These are phyloP conservation scores for Xylona heveae DNA, from an alignment of 495 filamentous ascomycete genomes.

Conservation along the genomic window DNA sequence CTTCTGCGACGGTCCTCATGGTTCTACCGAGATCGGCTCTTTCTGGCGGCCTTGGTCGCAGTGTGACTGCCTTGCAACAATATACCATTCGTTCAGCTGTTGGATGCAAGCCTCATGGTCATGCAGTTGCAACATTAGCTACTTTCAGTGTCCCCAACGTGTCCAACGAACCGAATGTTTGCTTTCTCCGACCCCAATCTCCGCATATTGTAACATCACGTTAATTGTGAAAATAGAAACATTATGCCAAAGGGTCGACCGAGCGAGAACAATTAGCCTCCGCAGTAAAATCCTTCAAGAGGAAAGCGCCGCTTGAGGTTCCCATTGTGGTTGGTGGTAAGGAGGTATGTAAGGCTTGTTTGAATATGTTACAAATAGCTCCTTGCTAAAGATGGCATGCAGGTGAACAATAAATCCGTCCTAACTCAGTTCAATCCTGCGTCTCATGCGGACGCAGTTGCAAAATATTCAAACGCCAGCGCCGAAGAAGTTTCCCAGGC, in stretches of 20 bases:
- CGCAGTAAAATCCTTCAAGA: slow-evolving; percentile 39
- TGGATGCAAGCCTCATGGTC: too few relatives aligned
- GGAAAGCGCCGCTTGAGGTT: slow-evolving; percentile 40
- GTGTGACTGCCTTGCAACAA: too few relatives aligned
- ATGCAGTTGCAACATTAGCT: slow-evolving; percentile 29
- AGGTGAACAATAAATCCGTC: slow-evolving; percentile 30
- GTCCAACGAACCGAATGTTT: slow-evolving; percentile 82
- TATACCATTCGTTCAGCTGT: too few relatives aligned
- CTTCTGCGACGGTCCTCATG: too few relatives aligned
- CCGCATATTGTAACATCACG: background rate
- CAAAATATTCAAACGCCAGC: slow-evolving; percentile 57
- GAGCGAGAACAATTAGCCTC: slow-evolving; percentile 54
- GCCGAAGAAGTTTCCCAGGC: slow-evolving; percentile 48
- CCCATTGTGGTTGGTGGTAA: slow-evolving; percentile 64
- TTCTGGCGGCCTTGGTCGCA: too few relatives aligned
- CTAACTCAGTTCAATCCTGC: slow-evolving; percentile 52
- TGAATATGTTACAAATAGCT: slow-evolving; percentile 7
- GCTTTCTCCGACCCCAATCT: background rate
- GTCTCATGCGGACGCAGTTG: slow-evolving; percentile 46
- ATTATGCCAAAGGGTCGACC: slow-evolving; percentile 61
- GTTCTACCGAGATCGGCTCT: too few relatives aligned
- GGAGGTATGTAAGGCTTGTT: slow-evolving; percentile 28
- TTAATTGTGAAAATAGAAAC: slow-evolving; percentile 33
- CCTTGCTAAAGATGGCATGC: background rate
- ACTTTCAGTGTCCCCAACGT: slow-evolving; percentile 74